These are phyloP conservation scores for Suillus americanus DNA, from an alignment of 768 basidiomycete species.

Conservation along the genomic window DNA sequence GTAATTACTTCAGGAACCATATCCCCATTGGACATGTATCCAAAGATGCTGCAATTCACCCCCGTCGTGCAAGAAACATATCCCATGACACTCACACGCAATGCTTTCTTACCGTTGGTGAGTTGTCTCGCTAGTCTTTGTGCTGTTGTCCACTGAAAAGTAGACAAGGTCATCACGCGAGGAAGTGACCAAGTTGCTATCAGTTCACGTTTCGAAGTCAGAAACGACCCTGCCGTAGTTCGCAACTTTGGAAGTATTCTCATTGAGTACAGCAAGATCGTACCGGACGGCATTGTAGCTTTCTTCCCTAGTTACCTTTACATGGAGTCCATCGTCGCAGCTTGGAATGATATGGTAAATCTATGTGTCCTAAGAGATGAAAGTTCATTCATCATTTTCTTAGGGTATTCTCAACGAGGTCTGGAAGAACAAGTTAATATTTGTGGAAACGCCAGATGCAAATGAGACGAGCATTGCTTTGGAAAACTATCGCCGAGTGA, in stretches of 20 bases:
- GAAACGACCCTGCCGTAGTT: constrained; percentile 98
- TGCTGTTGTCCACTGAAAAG: not conserved
- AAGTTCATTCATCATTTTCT: not conserved
- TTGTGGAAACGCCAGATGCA: constrained; percentile 98
- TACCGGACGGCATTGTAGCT: constrained; percentile 97
- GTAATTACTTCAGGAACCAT: constrained; percentile 99
- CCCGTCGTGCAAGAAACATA: constrained; percentile 97
- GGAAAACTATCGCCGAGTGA: constrained; percentile 92
- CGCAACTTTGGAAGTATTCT: constrained; percentile 98
- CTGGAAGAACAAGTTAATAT: constrained; percentile 99
- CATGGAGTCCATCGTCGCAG: constrained; percentile 99
- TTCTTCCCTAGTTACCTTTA: constrained; percentile 99
- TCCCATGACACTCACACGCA: constrained; percentile 95
- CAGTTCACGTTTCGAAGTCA: constrained; percentile 96
- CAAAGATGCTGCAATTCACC: constrained; percentile 98
- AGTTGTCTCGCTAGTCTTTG: constrained; percentile 21
- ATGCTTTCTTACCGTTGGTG: constrained; percentile 94
- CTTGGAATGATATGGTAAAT: constrained; percentile 99
- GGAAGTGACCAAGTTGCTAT: constrained; percentile 99
- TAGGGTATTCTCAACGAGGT: constrained; percentile 99
- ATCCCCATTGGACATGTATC: constrained; percentile 99
- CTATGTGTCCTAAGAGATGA: not conserved
- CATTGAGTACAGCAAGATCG: constrained; percentile 96
- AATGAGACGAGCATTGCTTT: constrained; percentile 98
- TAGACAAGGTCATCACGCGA: constrained; percentile 84